phyloP scores from a whole-genome alignment of 176 grass and related monocot species.

The Typha latifolia region DNA sequence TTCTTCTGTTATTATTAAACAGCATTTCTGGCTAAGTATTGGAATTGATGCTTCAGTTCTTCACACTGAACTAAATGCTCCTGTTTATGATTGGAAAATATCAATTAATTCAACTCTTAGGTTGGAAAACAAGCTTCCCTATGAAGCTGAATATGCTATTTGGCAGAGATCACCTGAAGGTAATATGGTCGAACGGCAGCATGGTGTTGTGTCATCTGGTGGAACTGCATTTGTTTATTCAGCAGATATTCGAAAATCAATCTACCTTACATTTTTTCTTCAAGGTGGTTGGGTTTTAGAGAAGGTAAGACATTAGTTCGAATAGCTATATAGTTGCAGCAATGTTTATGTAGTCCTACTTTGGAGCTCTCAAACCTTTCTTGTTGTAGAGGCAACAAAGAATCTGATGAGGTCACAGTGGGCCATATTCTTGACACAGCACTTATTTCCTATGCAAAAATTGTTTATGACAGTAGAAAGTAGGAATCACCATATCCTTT shows the following conservation, averaged over 20 bases:
- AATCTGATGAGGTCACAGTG: background rate
- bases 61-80: constrained; percentile 83
- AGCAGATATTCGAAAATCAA: constrained; percentile 72
- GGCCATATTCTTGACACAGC: background rate
- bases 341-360: background rate
- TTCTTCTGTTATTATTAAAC: constrained; percentile 34
- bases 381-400: background rate
- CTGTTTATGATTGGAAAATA: constrained; percentile 87
- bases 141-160: constrained; percentile 84
- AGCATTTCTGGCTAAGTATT: constrained; percentile 81
- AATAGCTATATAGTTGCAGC: background rate
- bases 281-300: constrained; percentile 88
- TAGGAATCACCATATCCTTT: background rate
- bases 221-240: constrained; percentile 82
- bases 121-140: constrained; percentile 95
- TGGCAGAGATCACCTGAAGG: constrained; percentile 77
- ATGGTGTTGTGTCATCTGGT: constrained; percentile 58
- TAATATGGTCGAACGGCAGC: constrained; percentile 83
- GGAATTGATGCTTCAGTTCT: constrained; percentile 79
- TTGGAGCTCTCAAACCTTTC: background rate
- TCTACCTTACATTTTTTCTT: constrained; percentile 87
- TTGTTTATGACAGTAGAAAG: background rate
- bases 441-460: background rate
- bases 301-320: constrained; percentile 47
- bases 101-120: constrained; percentile 84